Evolutionary conservation across 2,329 filamentous ascomycete species (phyloP).

Genomic region (Cercospora berteroae): DNA sequence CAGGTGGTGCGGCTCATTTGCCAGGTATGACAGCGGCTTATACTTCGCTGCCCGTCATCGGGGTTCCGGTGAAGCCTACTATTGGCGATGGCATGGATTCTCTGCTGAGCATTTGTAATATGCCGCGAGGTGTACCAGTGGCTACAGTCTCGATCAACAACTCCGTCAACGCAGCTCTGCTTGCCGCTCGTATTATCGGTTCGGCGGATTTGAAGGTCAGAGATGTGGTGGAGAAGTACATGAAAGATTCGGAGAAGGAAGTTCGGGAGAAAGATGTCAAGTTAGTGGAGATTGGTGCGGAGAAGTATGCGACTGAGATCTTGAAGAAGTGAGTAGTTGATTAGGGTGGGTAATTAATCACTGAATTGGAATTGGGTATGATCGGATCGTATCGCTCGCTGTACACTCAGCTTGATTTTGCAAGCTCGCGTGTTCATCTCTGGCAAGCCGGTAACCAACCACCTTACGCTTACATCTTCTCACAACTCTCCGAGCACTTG

Average conservation of each 20-base stretch:
- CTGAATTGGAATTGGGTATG: not conserved
- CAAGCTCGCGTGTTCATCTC: too few relatives aligned
- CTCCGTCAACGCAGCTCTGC: constrained; percentile 47
- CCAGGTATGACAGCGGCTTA: constrained; percentile 53
- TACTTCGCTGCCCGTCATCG: constrained; percentile 52
- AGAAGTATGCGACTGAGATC: constrained; percentile 32
- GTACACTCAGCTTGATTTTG: too few relatives aligned
- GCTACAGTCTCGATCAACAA: constrained; percentile 49
- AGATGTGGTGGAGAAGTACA: constrained; percentile 60
- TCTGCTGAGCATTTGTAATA: constrained; percentile 52
- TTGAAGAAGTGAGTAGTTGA: constrained; percentile 29
- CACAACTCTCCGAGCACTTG: too few relatives aligned
- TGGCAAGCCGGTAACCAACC: too few relatives aligned
- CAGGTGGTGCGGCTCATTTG: constrained; percentile 52
- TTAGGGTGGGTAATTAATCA: not conserved
- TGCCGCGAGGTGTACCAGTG: constrained; percentile 49
- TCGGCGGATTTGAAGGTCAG: constrained; percentile 53
- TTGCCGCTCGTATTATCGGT: constrained; percentile 47
- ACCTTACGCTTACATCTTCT: too few relatives aligned
- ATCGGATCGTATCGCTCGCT: too few relatives aligned
- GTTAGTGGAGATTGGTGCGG: constrained; percentile 39
- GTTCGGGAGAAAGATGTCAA: constrained; percentile 56
- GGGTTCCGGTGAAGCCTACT: constrained; percentile 51
- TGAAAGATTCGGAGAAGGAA: constrained; percentile 60
- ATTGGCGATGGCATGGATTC: constrained; percentile 52